Evolutionary conservation across 2,329 filamentous ascomycete genomes (phyloP), one percentile per base, ranked within the genome.

Genomic region (Aureobasidium sp.): DNA sequence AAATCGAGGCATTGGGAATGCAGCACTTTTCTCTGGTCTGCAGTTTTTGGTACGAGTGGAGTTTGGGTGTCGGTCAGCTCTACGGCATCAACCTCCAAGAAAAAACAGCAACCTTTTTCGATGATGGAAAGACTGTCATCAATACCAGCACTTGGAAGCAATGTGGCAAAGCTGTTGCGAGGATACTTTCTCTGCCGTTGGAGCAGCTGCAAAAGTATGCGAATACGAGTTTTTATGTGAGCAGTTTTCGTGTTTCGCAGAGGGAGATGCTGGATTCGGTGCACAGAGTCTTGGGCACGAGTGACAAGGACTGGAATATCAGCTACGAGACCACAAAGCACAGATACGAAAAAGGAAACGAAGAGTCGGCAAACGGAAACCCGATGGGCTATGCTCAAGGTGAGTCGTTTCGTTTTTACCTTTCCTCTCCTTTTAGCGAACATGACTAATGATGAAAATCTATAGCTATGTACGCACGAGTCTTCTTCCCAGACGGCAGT

Each of bases 391-490:
- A 80, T 64, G 70, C 67, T 1, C 77, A 78, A n/a, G 45, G 45
- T 48, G n/a, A 17, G 25, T 31, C 1, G 45, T 31, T 5, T 9
- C n/a, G 3, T n/a, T 29, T 25, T 25, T 25, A 25, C 22, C 14
- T n/a, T 9, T 9, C 14, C 4, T 22, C 7, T 45, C 15, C 14
- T 27, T 27, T 3, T 11, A 14, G 3, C 11, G 7, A 12, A 27
- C 12, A n/a, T 44, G 42, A 45, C 22, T 22, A 27, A 22, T 15
- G 22, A 7, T 12, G 3, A 2, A 48, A 44, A 41, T n/a, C 6
- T 11, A 29, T 9, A 68, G 53, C 79, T 61, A 75, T 89, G 67
- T 88, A 87, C 67, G 70, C 81, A 0, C 72, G 82, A 5, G 72
- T 75, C 0, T 88, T 88, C 65, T 73, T 66, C 36, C 65, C 65